These are phyloP conservation scores for Arxiozyma slooffiae DNA, from an alignment of 1,139 yeast species.

Conservation along the genomic window DNA sequence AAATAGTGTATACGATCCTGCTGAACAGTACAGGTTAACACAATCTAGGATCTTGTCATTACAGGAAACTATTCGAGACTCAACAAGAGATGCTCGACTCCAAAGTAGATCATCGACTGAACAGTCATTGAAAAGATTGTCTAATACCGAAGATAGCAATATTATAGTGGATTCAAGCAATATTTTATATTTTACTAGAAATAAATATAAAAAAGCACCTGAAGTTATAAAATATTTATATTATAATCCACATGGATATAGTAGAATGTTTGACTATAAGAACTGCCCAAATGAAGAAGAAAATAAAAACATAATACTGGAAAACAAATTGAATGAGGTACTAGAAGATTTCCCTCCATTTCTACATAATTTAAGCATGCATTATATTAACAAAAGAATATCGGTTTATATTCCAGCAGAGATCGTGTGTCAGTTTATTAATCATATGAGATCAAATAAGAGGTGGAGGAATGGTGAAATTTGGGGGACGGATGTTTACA, in stretches of 20 bases:
- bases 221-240: conserved; percentile 14
- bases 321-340: not conserved
- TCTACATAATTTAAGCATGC: conserved; percentile 13
- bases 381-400: not conserved
- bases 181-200: conserved; percentile 9
- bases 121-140: not conserved
- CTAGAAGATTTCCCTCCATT: conserved; percentile 19
- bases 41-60: conserved; percentile 28
- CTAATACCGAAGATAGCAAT: not conserved
- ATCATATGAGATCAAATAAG: conserved; percentile 25
- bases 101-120: not conserved
- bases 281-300: not conserved
- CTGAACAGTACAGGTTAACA: conserved; percentile 25
- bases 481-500: conserved; percentile 91
- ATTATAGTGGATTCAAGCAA: conserved; percentile 13
- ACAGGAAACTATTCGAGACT: conserved; percentile 29
- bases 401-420: not conserved
- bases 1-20: conserved; percentile 1
- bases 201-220: conserved; percentile 11
- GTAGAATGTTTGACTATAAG: not conserved
- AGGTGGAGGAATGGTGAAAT: conserved; percentile 41
- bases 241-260: conserved; percentile 16
- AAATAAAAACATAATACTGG: not conserved
- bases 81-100: conserved; percentile 14
- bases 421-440: not conserved